These are phyloP conservation scores for Sporothrix schenckii DNA, from an alignment of 2,329 filamentous ascomycete species.

Conservation along the genomic window DNA sequence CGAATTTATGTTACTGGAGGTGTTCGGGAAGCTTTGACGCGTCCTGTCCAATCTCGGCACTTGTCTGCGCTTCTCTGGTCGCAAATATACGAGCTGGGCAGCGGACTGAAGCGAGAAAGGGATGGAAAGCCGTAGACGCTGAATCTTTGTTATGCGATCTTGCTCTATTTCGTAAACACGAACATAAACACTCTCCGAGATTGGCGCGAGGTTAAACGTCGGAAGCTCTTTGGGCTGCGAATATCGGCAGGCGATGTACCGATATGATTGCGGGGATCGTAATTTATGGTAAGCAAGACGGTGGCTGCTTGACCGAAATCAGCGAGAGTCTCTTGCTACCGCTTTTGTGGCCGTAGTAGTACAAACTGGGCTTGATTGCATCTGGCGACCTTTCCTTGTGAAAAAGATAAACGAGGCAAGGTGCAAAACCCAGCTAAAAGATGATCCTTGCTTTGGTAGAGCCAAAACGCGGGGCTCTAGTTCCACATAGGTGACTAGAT, in stretches of 20 bases:
- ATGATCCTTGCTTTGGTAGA: not conserved
- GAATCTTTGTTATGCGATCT: not conserved
- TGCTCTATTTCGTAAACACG: not conserved
- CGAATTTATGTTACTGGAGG: not conserved
- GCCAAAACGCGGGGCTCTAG: slow-evolving; percentile 7
- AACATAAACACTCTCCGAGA: no score
- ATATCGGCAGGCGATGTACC: slow-evolving; percentile 13
- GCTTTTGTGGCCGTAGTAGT: not conserved
- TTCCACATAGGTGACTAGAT: not conserved
- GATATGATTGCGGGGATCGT: not conserved
- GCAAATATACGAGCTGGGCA: not conserved
- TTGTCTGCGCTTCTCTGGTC: not conserved
- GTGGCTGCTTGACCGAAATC: not conserved
- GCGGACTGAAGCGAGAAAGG: not conserved
- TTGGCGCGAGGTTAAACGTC: not conserved
- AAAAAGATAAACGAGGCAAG: no score
- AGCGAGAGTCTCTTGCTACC: not conserved
- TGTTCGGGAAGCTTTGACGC: not conserved
- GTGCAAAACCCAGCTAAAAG: no score
- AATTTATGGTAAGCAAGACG: not conserved
- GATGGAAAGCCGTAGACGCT: not conserved
- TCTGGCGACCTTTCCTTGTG: not conserved
- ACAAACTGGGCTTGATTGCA: no score
- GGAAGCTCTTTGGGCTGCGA: not conserved
- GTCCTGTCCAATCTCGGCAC: slow-evolving; percentile 6